Base-by-base conservation (phyloP, 75 land plant genomes). In the Ceratopteris richardii region DNA sequence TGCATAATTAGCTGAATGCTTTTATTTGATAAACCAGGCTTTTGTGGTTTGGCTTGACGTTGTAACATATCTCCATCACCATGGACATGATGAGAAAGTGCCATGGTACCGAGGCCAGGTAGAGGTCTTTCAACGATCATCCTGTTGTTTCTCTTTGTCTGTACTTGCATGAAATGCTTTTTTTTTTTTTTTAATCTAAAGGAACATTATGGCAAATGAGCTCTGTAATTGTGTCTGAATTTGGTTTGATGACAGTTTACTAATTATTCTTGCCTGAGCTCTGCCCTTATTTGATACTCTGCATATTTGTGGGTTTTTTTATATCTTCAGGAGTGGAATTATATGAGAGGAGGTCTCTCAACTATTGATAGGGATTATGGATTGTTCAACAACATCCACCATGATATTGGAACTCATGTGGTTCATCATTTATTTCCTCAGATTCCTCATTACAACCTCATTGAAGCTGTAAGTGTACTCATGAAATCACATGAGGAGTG, bases 41-140 rank as follows among this genome's bases (percentile, higher is more conserved):
- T 84, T 84, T 62, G 80, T 90, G 2, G 73, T 77, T 72, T 94
- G 98, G 98, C 51, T 94, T 68, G 98, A 89, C 51, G 39, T 73
- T 0, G 98, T 94, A 23, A 94, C 98, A 1, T 94, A 94, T 56
- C 73, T 94, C 70, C 98, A 94, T 66, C 98, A 94, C 54, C 98
- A 94, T 69, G 98, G 98, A 10, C 78, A 89, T 48, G 96, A 86
- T 0, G 74, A 82, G 24, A 94, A 83, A 62, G 82, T 94, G 23
- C 98, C 98, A 0, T 94, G 98, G 98, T 94, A 89, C 63, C 78
- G 98, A 25, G 96, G 96, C 27, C 73, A 86, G 87, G 93, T 88
- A 81, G 29, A 13, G 9, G 37, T 33, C 7, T 33, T 33, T 9
- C 37, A 33, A 3, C n/a, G n/a, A n/a, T n/a, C n/a, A n/a, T n/a